Conservation (phyloP, 1,284 basidiomycete genomes). For the Mycosarcoma mackinlayi region DNA sequence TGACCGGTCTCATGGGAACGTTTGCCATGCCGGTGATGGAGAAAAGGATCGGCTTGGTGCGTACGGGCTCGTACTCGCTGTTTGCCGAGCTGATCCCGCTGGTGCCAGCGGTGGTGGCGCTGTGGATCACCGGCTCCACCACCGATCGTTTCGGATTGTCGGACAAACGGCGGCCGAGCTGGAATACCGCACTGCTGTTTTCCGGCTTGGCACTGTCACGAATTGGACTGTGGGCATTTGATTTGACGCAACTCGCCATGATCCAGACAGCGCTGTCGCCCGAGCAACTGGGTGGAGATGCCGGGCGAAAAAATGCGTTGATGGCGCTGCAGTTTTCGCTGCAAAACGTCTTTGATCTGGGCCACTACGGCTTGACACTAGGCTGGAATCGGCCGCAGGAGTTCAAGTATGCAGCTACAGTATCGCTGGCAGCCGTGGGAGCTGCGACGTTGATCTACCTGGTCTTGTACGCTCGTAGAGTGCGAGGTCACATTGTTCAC, state of each 20-base stretch:
- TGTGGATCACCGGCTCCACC: slow-evolving; percentile 48
- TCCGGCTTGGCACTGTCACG: slow-evolving; percentile 72
- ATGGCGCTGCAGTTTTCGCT: slow-evolving; percentile 56
- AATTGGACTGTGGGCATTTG: slow-evolving; percentile 73
- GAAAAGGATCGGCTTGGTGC: slow-evolving; percentile 70
- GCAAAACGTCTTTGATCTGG: slow-evolving; percentile 54
- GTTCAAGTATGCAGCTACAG: slow-evolving; percentile 58
- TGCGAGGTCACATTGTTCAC: slow-evolving; percentile 59
- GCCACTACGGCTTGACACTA: slow-evolving; percentile 57
- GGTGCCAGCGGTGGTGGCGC: slow-evolving; percentile 36
- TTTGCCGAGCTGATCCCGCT: slow-evolving; percentile 50
- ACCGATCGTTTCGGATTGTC: slow-evolving; percentile 30
- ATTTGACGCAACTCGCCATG: slow-evolving; percentile 72
- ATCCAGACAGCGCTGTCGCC: slow-evolving; percentile 47
- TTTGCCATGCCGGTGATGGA: slow-evolving; percentile 71
- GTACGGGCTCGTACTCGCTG: slow-evolving; percentile 70
- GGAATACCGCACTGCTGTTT: slow-evolving; percentile 53
- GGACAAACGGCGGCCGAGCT: slow-evolving; percentile 37
- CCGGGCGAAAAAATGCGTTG: slow-evolving; percentile 44
- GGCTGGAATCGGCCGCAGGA: slow-evolving; percentile 48
- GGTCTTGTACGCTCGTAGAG: slow-evolving; percentile 49
- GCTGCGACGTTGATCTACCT: slow-evolving; percentile 55
- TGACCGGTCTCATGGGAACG: slow-evolving; percentile 72
- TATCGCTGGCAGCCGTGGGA: slow-evolving; percentile 45
- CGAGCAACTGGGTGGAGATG: slow-evolving; percentile 35